Conservation (phyloP, 176 grass and related monocot genomes). For the Bonia amplexicaulis region DNA sequence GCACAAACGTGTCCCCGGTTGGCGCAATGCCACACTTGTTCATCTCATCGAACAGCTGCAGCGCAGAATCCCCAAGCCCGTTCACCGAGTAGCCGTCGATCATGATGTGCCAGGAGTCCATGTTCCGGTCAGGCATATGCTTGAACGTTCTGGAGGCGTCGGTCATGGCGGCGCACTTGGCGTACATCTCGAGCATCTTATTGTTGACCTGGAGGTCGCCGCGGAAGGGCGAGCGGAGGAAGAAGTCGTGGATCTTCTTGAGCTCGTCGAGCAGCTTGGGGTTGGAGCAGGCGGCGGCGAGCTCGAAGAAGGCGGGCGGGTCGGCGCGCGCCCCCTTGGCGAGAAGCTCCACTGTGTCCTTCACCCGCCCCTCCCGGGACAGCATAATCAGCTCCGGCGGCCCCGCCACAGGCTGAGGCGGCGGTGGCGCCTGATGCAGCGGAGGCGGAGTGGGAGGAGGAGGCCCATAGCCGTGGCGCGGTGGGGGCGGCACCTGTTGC, state of each 20-base stretch:
- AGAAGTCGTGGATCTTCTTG: slow-evolving; percentile 77
- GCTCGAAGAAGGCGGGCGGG: slow-evolving; percentile 46
- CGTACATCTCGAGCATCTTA: slow-evolving; percentile 71
- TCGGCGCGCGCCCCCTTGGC: slow-evolving; percentile 52
- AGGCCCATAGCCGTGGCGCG: slow-evolving; percentile 1
- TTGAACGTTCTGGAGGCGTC: slow-evolving; percentile 74
- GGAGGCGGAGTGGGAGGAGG: slow-evolving; percentile 13
- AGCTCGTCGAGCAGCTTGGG: slow-evolving; percentile 62
- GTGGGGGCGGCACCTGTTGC: neutral
- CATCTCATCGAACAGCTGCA: slow-evolving; percentile 71
- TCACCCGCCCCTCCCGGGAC: slow-evolving; percentile 52
- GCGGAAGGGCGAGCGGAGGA: slow-evolving; percentile 76
- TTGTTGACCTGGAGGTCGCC: slow-evolving; percentile 60
- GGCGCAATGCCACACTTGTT: slow-evolving; percentile 39
- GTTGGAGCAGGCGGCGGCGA: slow-evolving; percentile 48
- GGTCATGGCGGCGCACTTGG: slow-evolving; percentile 49
- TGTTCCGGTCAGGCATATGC: slow-evolving; percentile 73
- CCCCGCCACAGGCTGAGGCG: neutral
- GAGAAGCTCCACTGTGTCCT: slow-evolving; percentile 71
- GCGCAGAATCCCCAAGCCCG: slow-evolving; percentile 55
- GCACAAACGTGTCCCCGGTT: slow-evolving; percentile 37
- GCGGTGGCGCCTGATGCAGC: slow-evolving; percentile 12
- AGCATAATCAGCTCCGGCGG: slow-evolving; percentile 46
- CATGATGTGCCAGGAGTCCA: slow-evolving; percentile 84
- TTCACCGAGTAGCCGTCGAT: slow-evolving; percentile 65